Conservation (phyloP, 768 basidiomycete species). For the Suillus subaureus region DNA sequence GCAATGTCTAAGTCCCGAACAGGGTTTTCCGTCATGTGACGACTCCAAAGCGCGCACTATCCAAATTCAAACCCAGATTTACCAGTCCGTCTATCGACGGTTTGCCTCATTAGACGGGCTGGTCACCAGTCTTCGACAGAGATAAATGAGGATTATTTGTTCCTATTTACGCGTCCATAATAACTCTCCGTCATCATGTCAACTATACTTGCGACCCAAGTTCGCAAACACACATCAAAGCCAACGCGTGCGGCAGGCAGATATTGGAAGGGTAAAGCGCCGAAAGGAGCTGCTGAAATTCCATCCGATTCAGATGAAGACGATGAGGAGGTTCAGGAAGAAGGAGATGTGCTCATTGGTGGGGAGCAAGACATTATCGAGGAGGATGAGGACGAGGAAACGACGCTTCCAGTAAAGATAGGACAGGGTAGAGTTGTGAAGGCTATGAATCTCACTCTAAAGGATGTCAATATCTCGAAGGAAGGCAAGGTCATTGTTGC, state of each 20-base stretch:
- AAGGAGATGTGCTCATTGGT: conserved; percentile 61
- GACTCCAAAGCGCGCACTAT: too few species aligned
- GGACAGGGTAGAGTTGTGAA: conserved; percentile 40
- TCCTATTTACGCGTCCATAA: conserved; percentile 6
- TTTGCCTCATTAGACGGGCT: too few species aligned
- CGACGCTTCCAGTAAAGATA: conserved; percentile 42
- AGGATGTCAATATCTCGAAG: conserved; percentile 78
- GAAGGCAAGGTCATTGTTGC: conserved; percentile 82
- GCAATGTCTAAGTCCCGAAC: too few species aligned
- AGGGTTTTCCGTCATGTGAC: too few species aligned
- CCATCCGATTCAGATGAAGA: conserved; percentile 70
- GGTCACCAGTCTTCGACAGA: too few species aligned
- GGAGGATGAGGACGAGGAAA: conserved; percentile 49
- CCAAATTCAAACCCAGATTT: too few species aligned
- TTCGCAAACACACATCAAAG: conserved; percentile 75
- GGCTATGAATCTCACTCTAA: conserved; percentile 73
- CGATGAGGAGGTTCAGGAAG: conserved; percentile 45
- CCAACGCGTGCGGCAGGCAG: conserved; percentile 79
- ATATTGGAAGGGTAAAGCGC: conserved; percentile 90
- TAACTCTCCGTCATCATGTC: conserved; percentile 27
- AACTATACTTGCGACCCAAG: conserved; percentile 35
- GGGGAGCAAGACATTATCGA: conserved; percentile 56
- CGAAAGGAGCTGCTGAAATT: conserved; percentile 65
- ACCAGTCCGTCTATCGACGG: too few species aligned
- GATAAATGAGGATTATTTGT: conserved; percentile 3